These are phyloP conservation scores for Fusarium transvaalense DNA, from an alignment of 2,329 filamentous ascomycete genomes.

Conservation along the genomic window DNA sequence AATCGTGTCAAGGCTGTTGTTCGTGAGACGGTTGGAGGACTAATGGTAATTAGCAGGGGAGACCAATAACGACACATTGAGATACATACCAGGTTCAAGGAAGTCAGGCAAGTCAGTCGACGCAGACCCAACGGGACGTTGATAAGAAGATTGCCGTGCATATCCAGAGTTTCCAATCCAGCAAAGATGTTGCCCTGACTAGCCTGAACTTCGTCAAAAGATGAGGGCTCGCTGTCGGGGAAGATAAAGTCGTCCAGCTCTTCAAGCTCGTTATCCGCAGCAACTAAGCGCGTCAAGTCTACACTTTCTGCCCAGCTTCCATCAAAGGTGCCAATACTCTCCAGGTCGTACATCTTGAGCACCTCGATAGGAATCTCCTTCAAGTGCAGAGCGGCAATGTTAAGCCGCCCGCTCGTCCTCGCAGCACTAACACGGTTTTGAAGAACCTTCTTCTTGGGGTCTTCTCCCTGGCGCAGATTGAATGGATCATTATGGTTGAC, in stretches of 20 bases:
- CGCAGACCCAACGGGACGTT: constrained; percentile 81
- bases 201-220: constrained; percentile 73
- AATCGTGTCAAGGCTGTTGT: constrained; percentile 78
- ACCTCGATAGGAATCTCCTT: constrained; percentile 85
- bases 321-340: constrained; percentile 71
- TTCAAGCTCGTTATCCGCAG: constrained; percentile 90
- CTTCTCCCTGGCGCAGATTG: constrained; percentile 71
- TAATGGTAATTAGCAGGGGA: constrained; percentile 52
- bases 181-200: constrained; percentile 81
- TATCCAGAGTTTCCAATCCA: constrained; percentile 81
- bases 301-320: constrained; percentile 92
- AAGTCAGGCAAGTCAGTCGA: constrained; percentile 78
- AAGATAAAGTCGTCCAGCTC: constrained; percentile 80
- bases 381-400: constrained; percentile 86
- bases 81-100: constrained; percentile 79
- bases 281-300: constrained; percentile 85
- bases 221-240: constrained; percentile 74
- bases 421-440: constrained; percentile 79
- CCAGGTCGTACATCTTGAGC: constrained; percentile 88
- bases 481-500: constrained; percentile 73
- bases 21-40: constrained; percentile 85
- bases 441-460: constrained; percentile 74
- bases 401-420: constrained; percentile 82
- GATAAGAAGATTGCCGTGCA: constrained; percentile 85
- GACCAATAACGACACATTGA: not conserved